Base-by-base conservation (phyloP, 805 yeast species). In the Barnettozyma vustinii region DNA sequence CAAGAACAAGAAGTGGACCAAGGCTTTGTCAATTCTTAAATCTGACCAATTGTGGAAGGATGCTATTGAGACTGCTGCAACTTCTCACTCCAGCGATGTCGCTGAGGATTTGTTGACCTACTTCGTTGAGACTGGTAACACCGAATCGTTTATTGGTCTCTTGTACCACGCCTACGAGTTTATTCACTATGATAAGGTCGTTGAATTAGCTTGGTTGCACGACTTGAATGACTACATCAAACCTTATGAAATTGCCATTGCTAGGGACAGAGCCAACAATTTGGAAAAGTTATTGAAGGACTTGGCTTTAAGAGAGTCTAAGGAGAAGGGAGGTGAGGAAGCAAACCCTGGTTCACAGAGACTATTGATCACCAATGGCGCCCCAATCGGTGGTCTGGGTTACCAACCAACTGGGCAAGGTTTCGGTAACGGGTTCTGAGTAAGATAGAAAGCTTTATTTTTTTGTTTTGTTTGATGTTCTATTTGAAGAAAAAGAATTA, bases 71-170 rank as follows among this genome's bases (percentile, higher is more conserved):
- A 91, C 98, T 9, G 97, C 96, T 21, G 81, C 96, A 16, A 71
- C 82, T 50, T 90, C 97, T 18, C 79, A 80, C 53, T 83, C 84
- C 56, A 62, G 79, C 10, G 90, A 87, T 65, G 84, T 92, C 62
- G 91, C 96, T 33, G 92, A 88, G 66, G 98, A 94, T 52, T 73
- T 88, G 55, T 73, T 94, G 66, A 78, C 84, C 47, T 94, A 92
- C 72, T 94, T 94, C 67, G 97, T 94, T 52, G 97, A 92, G 60
- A 88, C 96, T 37, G 98, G 96, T 58, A 94, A 94, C 72, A 89
- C 84, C 69, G 99, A 94, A 73, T 87, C 96, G 61, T 87, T 89
- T 64, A 85, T 90, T 60, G 97, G 96, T 6, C 79, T 91, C 52
- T 76, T 94, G 62, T 94, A 84, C 71, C 73, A 88, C 6, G 87